Base-by-base conservation (phyloP, 2,329 filamentous ascomycete genomes). In the Hypoxylon sp. region DNA sequence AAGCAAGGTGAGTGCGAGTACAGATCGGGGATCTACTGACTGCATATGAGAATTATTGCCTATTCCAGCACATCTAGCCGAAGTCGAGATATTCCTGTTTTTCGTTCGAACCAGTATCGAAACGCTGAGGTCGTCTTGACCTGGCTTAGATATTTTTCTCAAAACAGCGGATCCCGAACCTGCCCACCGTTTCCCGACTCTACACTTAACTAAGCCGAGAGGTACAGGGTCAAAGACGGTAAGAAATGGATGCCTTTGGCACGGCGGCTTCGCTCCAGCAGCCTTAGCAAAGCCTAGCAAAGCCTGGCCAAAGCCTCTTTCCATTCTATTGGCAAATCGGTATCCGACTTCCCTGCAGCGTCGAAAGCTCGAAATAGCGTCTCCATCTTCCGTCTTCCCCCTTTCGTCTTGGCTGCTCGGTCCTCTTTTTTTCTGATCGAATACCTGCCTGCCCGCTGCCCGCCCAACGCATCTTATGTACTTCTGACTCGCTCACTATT, bases 191-290 rank as follows among this genome's bases (percentile, higher is more conserved):
- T 42, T 9, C 4, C 38, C 38, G 23, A 24, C 38, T 27, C n/a
- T 38, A 17, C 20, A 24, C 38, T 27, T 20, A 48, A 17, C 20
- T 27, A 40, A 35, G 17, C 17, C 3, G 23, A 38, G 46, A 29
- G 20, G 24, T 33, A 18, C 15, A 7, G 31, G 17, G n/a, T 4
- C 31, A 17, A 15, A 33, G 10, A 42, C 37, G 42, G 42, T 46
- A 52, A 43, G 47, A 55, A 59, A 48, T 18, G 17, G 20, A 51
- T 29, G 53, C 43, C 48, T 17, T n/a, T 17, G 42, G 52, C 46
- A 52, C 55, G 45, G 50, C 57, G 53, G 57, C 60, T 56, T 17
- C 49, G 33, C 48, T 58, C 53, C 60, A 60, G 53, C 50, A n/a
- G n/a, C n/a, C n/a, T n/a, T n/a, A n/a, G n/a, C n/a, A n/a, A n/a